Evolutionary conservation across 371 early-diverging fungal genomes (phyloP).

Genomic region (Lichtheimia ramosa): DNA sequence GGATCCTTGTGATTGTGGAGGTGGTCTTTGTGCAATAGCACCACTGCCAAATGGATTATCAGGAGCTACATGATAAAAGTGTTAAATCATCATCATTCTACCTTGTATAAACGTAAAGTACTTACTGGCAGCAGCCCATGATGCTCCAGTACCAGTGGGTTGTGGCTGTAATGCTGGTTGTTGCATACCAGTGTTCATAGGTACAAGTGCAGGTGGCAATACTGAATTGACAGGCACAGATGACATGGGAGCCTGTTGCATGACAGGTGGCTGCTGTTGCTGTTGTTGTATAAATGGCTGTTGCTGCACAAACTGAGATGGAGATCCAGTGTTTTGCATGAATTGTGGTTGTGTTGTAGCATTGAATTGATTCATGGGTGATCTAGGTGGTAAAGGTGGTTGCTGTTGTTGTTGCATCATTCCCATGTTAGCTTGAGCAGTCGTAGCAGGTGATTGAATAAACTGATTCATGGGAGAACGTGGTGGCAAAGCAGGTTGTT

Average conservation of each 20-base stretch:
- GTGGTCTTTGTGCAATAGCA: constrained; percentile 11
- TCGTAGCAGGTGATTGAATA: constrained; percentile 18
- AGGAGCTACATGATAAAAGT: constrained; percentile 25
- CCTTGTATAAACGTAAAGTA: neutral
- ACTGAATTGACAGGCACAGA: constrained; percentile 24
- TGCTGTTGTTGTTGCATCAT: constrained; percentile 19
- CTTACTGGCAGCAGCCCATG: constrained; percentile 45
- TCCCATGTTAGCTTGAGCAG: too few species aligned
- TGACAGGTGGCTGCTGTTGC: constrained; percentile 23
- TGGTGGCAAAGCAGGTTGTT: constrained; percentile 11
- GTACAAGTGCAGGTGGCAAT: constrained; percentile 28
- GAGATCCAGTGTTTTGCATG: neutral
- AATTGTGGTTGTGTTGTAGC: neutral
- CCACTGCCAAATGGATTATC: constrained; percentile 46
- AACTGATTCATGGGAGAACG: constrained; percentile 17
- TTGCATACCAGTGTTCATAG: constrained; percentile 21
- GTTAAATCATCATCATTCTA: neutral
- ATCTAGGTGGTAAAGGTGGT: constrained; percentile 18
- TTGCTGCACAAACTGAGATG: constrained; percentile 3
- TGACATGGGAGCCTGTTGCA: constrained; percentile 1
- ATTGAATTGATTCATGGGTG: neutral
- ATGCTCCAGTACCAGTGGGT: constrained; percentile 24
- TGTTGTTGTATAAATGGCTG: constrained; percentile 23
- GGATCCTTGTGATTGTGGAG: constrained; percentile 22
- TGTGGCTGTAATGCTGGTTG: constrained; percentile 26